phyloP scores from a whole-genome alignment of 331 rosid species.

The Malus hybrid region DNA sequence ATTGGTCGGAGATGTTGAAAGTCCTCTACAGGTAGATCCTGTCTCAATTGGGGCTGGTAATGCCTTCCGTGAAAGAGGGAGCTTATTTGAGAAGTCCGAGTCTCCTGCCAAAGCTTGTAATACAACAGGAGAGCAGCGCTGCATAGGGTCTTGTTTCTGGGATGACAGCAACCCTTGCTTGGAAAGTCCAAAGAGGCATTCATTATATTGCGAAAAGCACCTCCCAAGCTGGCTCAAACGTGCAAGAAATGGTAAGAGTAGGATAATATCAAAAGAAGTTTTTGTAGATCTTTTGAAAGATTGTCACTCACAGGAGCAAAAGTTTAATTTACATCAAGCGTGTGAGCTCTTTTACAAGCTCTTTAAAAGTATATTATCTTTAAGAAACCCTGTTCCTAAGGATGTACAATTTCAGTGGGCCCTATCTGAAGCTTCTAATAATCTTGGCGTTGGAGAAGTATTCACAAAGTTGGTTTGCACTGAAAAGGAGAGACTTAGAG shows the following conservation, averaged over 20 bases:
- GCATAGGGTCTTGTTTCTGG: conserved; percentile 63
- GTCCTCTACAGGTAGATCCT: conserved; percentile 56
- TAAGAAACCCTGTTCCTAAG: conserved; percentile 89
- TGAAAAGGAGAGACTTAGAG: conserved; percentile 71
- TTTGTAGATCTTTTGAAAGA: conserved; percentile 73
- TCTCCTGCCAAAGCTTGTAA: conserved; percentile 35
- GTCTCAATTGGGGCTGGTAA: conserved; percentile 35
- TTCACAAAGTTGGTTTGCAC: conserved; percentile 63
- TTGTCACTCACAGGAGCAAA: conserved; percentile 54
- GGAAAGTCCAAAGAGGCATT: conserved; percentile 77
- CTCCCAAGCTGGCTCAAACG: conserved; percentile 99
- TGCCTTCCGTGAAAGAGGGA: conserved; percentile 26
- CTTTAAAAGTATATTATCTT: conserved; percentile 80
- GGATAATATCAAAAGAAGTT: conserved; percentile 89
- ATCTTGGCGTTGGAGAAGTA: conserved; percentile 50
- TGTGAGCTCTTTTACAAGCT: conserved; percentile 95
- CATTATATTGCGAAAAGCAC: conserved; percentile 79
- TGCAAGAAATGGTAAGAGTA: conserved; percentile 96
- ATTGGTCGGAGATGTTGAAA: conserved; percentile 38
- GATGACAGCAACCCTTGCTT: conserved; percentile 56
- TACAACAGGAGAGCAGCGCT: conserved; percentile 32
- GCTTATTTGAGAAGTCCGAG: conserved; percentile 32
- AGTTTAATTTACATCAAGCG: conserved; percentile 70
- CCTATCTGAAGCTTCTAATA: conserved; percentile 81
- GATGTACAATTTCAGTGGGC: conserved; percentile 99